Conservation (phyloP, 164 flowering plant species). For the Liquidambar formosana region DNA sequence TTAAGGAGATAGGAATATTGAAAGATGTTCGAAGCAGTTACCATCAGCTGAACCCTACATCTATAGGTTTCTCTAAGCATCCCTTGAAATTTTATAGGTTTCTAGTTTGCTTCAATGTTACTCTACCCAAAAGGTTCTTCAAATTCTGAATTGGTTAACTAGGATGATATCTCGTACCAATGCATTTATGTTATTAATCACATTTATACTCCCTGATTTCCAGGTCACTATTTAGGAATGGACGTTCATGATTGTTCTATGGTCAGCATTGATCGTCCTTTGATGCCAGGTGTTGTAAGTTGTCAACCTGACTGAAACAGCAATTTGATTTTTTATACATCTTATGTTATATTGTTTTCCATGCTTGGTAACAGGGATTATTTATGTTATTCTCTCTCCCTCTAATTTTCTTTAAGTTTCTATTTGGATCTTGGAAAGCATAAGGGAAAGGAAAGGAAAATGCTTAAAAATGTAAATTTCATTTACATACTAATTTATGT, state of each 20-base stretch:
- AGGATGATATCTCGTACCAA: not conserved
- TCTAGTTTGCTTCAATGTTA: too few species aligned
- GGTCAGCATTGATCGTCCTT: conserved; percentile 57
- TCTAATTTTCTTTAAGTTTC: too few species aligned
- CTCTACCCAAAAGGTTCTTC: too few species aligned
- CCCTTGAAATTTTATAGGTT: not conserved
- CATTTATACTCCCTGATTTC: not conserved
- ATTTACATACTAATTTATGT: too few species aligned
- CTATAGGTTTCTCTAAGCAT: conserved; percentile 58
- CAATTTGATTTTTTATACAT: too few species aligned
- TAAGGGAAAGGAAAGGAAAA: too few species aligned
- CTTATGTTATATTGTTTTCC: too few species aligned
- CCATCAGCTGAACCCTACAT: conserved; percentile 85
- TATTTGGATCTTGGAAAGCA: too few species aligned
- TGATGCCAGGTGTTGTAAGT: conserved; percentile 97
- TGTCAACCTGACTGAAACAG: conserved; percentile 3
- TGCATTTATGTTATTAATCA: conserved; percentile 1
- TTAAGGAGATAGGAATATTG: conserved; percentile 75
- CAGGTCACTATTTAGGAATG: conserved; percentile 98
- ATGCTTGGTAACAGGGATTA: too few species aligned
- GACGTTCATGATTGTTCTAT: conserved; percentile 89
- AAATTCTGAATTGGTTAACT: too few species aligned
- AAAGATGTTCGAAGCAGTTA: conserved; percentile 42
- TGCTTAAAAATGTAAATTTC: too few species aligned
- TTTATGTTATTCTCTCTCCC: too few species aligned